Evolutionary conservation across 495 filamentous ascomycete species (phyloP).

Genomic region (Filosporella fistucella): DNA sequence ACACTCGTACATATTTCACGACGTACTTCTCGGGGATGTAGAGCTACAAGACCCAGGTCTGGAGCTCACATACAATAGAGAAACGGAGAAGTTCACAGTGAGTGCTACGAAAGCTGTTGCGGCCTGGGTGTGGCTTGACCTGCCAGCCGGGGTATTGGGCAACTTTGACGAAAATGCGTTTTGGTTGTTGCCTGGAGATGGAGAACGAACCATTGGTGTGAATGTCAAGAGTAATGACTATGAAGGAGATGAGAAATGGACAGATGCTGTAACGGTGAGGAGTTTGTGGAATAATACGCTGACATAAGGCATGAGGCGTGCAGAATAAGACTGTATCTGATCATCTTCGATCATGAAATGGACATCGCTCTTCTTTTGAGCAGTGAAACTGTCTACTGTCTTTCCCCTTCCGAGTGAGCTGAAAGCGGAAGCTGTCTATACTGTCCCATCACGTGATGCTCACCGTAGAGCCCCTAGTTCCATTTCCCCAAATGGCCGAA

Average conservation of each 20-base stretch:
- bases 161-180: slow-evolving; percentile 62
- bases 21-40: slow-evolving; percentile 46
- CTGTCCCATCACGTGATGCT: too few species aligned
- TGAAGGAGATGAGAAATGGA: slow-evolving; percentile 43
- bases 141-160: slow-evolving; percentile 50
- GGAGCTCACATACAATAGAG: slow-evolving; percentile 34
- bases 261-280: slow-evolving; percentile 46
- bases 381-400: too few species aligned
- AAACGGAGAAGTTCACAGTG: slow-evolving; percentile 45
- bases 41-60: slow-evolving; percentile 52
- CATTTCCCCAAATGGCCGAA: too few species aligned
- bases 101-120: slow-evolving; percentile 53
- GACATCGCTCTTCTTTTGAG: too few species aligned
- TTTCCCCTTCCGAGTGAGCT: too few species aligned
- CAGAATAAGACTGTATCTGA: too few species aligned
- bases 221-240: slow-evolving; percentile 32
- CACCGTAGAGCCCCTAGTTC: too few species aligned
- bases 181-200: slow-evolving; percentile 46
- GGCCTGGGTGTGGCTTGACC: slow-evolving; percentile 64
- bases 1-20: slow-evolving; percentile 54
- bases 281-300: slow-evolving; percentile 64
- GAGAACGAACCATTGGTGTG: slow-evolving; percentile 41
- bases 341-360: too few species aligned
- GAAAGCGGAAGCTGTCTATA: too few species aligned
- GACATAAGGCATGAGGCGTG: background rate